A percentile compares a stretch with the other conserved stretches of the same genome.
Conservation (phyloP, 345 rosid species). For the Sisymbrium altissimum region DNA sequence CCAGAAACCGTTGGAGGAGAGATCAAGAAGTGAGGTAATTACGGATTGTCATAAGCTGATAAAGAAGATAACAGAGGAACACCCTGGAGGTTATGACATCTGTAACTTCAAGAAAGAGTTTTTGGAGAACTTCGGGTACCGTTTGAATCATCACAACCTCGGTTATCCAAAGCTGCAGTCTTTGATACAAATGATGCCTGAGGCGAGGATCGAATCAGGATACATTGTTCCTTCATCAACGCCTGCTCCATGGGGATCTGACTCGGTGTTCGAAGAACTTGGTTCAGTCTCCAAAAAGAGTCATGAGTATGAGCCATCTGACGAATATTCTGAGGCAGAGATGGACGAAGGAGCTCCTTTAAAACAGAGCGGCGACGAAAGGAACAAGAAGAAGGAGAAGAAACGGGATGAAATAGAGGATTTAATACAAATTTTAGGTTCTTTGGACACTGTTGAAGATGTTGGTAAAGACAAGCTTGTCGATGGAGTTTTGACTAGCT, state of each 20-base stretch:
- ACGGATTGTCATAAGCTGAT: constrained; percentile 59
- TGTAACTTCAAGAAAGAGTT: constrained; percentile 48
- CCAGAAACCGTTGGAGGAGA: constrained; percentile 35
- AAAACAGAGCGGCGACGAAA: background rate
- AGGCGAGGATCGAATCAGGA: constrained; percentile 47
- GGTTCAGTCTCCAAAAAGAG: constrained; percentile 47
- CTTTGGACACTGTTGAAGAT: constrained; percentile 42
- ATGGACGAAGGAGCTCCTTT: constrained; percentile 25
- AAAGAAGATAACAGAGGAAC: constrained; percentile 44
- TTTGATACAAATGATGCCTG: constrained; percentile 51
- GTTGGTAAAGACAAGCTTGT: constrained; percentile 49
- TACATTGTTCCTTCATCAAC: constrained; percentile 41
- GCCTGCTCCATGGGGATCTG: constrained; percentile 34
- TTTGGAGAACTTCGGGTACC: constrained; percentile 47
- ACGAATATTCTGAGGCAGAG: constrained; percentile 53
- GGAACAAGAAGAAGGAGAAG: background rate
- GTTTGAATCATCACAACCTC: constrained; percentile 47
- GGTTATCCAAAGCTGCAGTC: constrained; percentile 51
- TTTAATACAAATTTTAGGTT: constrained; percentile 52
- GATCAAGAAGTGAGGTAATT: constrained; percentile 43
- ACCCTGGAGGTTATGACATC: constrained; percentile 56
- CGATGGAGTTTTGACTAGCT: constrained; percentile 51
- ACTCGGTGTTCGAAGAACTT: constrained; percentile 60
- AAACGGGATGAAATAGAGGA: constrained; percentile 25
- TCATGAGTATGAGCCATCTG: constrained; percentile 43